These are phyloP conservation scores for Trichophyton rubrum DNA, from an alignment of 2,329 filamentous ascomycete genomes.

Conservation along the genomic window DNA sequence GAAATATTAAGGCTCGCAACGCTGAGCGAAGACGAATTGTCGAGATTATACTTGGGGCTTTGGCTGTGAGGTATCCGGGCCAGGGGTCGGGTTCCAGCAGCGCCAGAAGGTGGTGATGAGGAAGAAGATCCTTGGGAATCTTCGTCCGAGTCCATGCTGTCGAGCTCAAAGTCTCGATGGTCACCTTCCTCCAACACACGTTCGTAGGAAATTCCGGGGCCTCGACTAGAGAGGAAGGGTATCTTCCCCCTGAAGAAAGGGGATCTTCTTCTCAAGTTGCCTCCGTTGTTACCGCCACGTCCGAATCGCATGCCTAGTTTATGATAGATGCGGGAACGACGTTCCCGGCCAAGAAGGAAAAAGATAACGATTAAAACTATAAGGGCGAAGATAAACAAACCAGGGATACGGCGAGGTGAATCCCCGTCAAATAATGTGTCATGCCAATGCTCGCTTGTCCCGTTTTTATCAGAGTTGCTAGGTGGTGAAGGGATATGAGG, in stretches of 20 bases:
- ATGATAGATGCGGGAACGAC: constrained; percentile 50
- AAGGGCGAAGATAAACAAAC: constrained; percentile 64
- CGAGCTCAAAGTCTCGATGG: constrained; percentile 61
- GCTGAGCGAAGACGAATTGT: constrained; percentile 30
- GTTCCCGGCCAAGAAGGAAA: constrained; percentile 67
- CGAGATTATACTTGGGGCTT: constrained; percentile 27
- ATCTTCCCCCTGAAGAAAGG: constrained; percentile 47
- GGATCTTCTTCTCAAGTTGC: constrained; percentile 17
- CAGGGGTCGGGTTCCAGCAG: constrained; percentile 16
- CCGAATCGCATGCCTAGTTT: constrained; percentile 33
- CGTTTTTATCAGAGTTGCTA: constrained; percentile 12
- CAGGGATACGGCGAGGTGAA: constrained; percentile 56
- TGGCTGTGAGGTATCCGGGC: constrained; percentile 21
- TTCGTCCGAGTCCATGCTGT: constrained; percentile 47
- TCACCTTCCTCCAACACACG: constrained; percentile 70
- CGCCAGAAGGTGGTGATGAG: constrained; percentile 37
- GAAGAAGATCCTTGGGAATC: constrained; percentile 48
- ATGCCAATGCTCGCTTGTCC: constrained; percentile 44
- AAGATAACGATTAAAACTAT: constrained; percentile 58
- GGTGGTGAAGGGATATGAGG: constrained; percentile 39
- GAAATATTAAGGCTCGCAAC: constrained; percentile 20
- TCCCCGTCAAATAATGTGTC: constrained; percentile 52
- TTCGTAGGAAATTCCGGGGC: constrained; percentile 51
- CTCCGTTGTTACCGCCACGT: constrained; percentile 30
- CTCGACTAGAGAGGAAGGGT: constrained; percentile 23